Evolutionary conservation across 2,329 filamentous ascomycete genomes (phyloP).

Genomic region (Penicillium sp.): DNA sequence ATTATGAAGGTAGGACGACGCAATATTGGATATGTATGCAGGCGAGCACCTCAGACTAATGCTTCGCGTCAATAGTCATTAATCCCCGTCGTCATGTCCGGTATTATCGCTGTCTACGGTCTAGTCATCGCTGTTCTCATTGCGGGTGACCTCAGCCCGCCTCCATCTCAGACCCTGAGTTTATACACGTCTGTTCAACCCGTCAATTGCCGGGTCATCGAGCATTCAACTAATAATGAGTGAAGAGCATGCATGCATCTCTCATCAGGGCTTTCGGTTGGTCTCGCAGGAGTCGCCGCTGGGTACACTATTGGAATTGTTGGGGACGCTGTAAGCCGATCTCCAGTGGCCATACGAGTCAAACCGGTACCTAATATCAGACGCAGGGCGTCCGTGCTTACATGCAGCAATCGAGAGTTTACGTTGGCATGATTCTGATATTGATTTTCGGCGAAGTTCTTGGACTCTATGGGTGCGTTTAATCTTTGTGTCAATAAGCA

Average conservation of each 20-base stretch:
- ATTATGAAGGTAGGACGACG: conserved; percentile 66
- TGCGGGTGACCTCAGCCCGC: conserved; percentile 82
- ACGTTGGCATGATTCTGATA: conserved; percentile 98
- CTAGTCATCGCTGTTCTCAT: conserved; percentile 97
- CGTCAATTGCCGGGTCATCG: background rate
- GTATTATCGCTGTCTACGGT: conserved; percentile 97
- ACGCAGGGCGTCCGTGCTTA: conserved; percentile 80
- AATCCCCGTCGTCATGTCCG: conserved; percentile 80
- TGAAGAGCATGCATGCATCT: conserved; percentile 88
- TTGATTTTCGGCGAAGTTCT: conserved; percentile 98
- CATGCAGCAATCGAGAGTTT: conserved; percentile 95
- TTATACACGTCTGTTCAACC: conserved; percentile 72
- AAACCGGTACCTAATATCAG: conserved; percentile 27
- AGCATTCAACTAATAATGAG: conserved; percentile 25
- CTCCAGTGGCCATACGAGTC: background rate
- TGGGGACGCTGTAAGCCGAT: conserved; percentile 74
- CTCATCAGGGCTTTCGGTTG: conserved; percentile 86
- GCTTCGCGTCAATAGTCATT: conserved; percentile 48
- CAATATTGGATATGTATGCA: background rate
- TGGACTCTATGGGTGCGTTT: conserved; percentile 86
- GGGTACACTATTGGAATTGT: conserved; percentile 97
- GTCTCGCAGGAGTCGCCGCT: conserved; percentile 88
- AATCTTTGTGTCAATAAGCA: background rate
- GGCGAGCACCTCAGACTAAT: background rate
- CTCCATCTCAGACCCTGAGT: conserved; percentile 71